phyloP scores from a whole-genome alignment of 73 alveolate genomes.

The Symbiodinium natans region DNA sequence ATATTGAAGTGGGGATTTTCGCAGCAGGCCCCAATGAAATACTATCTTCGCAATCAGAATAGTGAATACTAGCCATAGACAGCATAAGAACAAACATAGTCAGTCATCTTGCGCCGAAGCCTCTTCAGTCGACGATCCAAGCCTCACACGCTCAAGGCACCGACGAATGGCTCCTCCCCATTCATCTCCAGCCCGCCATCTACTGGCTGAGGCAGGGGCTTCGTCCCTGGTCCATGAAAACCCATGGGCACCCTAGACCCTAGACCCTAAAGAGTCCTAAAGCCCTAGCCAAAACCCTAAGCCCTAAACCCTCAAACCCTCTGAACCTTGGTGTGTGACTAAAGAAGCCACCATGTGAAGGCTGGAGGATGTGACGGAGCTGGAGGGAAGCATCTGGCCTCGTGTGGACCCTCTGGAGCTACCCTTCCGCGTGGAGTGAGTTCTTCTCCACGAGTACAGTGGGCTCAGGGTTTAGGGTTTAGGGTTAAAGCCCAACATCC shows the following conservation, averaged over 20 bases:
- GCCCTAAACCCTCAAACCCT: neutral
- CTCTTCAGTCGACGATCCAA: too few species aligned
- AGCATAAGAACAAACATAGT: too few species aligned
- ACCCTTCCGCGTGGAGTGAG: conserved; percentile 61
- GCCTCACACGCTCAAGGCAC: too few species aligned
- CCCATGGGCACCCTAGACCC: neutral
- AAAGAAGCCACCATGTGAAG: neutral
- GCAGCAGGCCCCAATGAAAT: too few species aligned
- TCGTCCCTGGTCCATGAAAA: neutral
- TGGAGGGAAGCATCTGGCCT: conserved; percentile 83
- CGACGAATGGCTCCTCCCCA: conserved; percentile 85
- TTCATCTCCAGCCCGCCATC: conserved; percentile 64
- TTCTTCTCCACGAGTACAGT: too few species aligned
- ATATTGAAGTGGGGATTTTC: too few species aligned
- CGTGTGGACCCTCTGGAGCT: conserved; percentile 51
- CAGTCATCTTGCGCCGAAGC: too few species aligned
- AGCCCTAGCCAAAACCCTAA: neutral
- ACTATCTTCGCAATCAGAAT: too few species aligned
- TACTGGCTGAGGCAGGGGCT: conserved; percentile 51
- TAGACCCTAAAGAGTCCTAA: neutral
- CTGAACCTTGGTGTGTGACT: neutral
- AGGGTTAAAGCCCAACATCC: too few species aligned
- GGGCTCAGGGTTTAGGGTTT: too few species aligned
- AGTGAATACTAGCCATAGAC: too few species aligned
- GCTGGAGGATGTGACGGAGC: conserved; percentile 72